These are phyloP conservation scores for Candida khao-thaluensis DNA, from an alignment of 805 yeast genomes.

Conservation along the genomic window DNA sequence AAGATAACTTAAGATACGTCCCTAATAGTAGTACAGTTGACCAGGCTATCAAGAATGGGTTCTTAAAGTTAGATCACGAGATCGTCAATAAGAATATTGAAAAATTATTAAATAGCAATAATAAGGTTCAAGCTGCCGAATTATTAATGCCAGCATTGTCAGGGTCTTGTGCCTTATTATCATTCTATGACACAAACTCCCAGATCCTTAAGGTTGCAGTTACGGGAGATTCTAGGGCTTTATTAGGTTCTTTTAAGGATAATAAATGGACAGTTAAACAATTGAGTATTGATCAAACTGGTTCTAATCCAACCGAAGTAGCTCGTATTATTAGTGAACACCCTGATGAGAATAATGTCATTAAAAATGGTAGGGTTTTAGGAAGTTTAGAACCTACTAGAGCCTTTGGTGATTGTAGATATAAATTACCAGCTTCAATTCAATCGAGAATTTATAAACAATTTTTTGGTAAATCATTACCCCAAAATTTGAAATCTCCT, in stretches of 20 bases:
- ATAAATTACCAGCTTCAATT: conserved; percentile 74
- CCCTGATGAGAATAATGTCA: conserved; percentile 84
- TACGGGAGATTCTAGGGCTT: conserved; percentile 93
- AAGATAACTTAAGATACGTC: conserved; percentile 54
- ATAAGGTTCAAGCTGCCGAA: conserved; percentile 67
- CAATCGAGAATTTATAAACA: conserved; percentile 72
- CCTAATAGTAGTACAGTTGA: conserved; percentile 73
- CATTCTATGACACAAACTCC: conserved; percentile 79
- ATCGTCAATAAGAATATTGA: conserved; percentile 75
- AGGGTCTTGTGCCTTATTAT: conserved; percentile 89
- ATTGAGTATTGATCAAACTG: conserved; percentile 89
- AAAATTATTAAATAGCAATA: conserved; percentile 64
- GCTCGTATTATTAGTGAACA: conserved; percentile 81
- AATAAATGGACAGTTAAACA: conserved; percentile 88
- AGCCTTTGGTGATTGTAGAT: conserved; percentile 96
- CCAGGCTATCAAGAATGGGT: conserved; percentile 77
- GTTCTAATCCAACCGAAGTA: conserved; percentile 84
- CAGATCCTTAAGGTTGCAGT: conserved; percentile 82
- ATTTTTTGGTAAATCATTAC: conserved; percentile 78
- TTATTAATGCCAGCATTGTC: conserved; percentile 88
- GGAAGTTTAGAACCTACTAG: conserved; percentile 94
- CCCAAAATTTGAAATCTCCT: conserved; percentile 75
- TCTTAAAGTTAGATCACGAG: conserved; percentile 79
- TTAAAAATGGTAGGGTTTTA: conserved; percentile 83
- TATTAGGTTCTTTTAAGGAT: conserved; percentile 69